A percentile compares a stretch with the other conserved stretches of the same genome.
phyloP scores from a whole-genome alignment of 768 basidiomycete genomes.

The Collybia sordida region DNA sequence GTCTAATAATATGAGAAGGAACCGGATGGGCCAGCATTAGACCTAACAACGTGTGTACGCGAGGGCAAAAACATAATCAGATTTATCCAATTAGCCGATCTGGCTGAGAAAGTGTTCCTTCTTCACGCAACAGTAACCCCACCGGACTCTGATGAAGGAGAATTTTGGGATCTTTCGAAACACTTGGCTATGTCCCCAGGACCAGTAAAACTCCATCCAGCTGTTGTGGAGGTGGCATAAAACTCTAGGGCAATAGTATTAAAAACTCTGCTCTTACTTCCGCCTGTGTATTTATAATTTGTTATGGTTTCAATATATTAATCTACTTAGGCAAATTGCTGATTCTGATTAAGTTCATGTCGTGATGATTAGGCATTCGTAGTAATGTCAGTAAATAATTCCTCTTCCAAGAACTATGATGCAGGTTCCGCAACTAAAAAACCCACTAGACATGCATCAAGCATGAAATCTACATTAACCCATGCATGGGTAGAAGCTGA shows the following conservation, averaged over 20 bases:
- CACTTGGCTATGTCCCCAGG: too few species aligned
- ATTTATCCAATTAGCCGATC: conserved; percentile 46
- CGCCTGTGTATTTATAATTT: too few species aligned
- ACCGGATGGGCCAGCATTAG: conserved; percentile 24
- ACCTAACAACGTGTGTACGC: conserved; percentile 39
- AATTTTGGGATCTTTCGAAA: too few species aligned
- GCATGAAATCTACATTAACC: conserved; percentile 96
- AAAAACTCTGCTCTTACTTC: not conserved
- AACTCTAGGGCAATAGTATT: too few species aligned
- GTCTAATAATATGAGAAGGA: conserved; percentile 18
- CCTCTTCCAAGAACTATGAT: conserved; percentile 20
- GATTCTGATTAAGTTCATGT: not conserved
- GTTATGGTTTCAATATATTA: too few species aligned
- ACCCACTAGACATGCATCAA: conserved; percentile 90
- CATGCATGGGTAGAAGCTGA: conserved; percentile 90
- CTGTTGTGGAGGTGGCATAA: too few species aligned
- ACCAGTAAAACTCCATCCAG: too few species aligned
- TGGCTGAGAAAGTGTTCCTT: conserved; percentile 42
- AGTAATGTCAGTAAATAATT: too few species aligned
- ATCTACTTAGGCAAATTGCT: not conserved
- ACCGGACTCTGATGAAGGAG: too few species aligned
- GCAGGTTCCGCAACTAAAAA: conserved; percentile 77
- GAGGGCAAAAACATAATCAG: conserved; percentile 48
- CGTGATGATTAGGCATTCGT: not conserved
- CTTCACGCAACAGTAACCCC: conserved; percentile 32